phyloP scores from a whole-genome alignment of 1,284 basidiomycete genomes.

The Coriolopsis trogii region DNA sequence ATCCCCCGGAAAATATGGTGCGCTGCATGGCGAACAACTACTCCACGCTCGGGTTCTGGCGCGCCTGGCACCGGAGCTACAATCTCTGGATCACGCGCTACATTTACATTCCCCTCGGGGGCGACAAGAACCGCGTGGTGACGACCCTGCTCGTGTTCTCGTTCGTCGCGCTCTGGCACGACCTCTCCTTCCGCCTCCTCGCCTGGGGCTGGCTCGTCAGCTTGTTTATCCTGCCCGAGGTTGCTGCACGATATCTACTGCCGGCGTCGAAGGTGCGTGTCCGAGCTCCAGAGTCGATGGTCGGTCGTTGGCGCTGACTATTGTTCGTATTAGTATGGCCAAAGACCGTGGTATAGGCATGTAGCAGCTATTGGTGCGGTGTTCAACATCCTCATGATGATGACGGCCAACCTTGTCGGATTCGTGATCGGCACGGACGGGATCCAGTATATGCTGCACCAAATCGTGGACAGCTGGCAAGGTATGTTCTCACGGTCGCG shows the following conservation, averaged over 20 bases:
- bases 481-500: too few species aligned
- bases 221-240: constrained; percentile 89
- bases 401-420: constrained; percentile 92
- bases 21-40: constrained; percentile 99
- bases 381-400: constrained; percentile 89
- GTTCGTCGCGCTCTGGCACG: constrained; percentile 99
- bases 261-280: constrained; percentile 64
- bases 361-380: constrained; percentile 85
- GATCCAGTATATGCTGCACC: constrained; percentile 66
- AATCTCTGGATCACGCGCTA: constrained; percentile 98
- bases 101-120: constrained; percentile 94
- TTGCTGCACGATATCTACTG: constrained; percentile 63
- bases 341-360: constrained; percentile 83
- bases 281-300: neutral
- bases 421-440: constrained; percentile 94
- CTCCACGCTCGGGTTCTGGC: constrained; percentile 92
- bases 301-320: neutral
- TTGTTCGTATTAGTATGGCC: constrained; percentile 71
- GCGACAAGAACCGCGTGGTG: constrained; percentile 63
- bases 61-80: constrained; percentile 95
- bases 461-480: constrained; percentile 67
- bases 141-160: constrained; percentile 89
- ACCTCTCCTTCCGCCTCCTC: constrained; percentile 85
- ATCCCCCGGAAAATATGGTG: constrained; percentile 98
- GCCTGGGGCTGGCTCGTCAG: constrained; percentile 98